Base-by-base conservation (phyloP, 2,329 filamentous ascomycete species). In the Alternaria hordeiaustralica region DNA sequence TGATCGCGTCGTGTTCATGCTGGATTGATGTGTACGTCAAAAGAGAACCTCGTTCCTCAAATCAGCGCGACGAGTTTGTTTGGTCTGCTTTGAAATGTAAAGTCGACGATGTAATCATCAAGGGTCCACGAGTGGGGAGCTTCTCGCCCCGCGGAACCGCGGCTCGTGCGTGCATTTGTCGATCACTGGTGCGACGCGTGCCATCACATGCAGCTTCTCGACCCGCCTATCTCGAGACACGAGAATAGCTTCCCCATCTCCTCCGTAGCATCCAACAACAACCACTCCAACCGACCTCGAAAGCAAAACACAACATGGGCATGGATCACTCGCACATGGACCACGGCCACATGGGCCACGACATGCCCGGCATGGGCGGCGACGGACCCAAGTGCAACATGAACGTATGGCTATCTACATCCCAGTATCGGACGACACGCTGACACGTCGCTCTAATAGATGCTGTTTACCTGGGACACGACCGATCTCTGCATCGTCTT, bases 401-500 rank as follows among this genome's bases (percentile, higher is more conserved):
- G 93, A 97, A 94, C 81, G 94, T 95, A 83, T 75, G 90, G 11
- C 1, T 11, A 15, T 21, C 4, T 5, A 12, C 28, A 5, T n/a
- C 75, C 55, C 61, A 6, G 13, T 41, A 23, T 18, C 49, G 30
- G 21, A 26, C 46, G 21, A 23, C n/a, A 8, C 30, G 28, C 49
- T 53, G 49, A 53, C 49, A 4, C 10, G 6, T 53, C 20, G n/a
- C 11, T 46, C 15, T 6, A 47, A 51, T 33, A 97, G 94, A 98
- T 97, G 95, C 89, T 98, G 71, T 99, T 99, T 85, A 98, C 94
- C 65, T 99, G 95, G 95, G 89, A 94, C 80, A 95, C 94, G 3
- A 88, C 86, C 60, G 92, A 98, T 82, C 92, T 99, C 69, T 99
- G 96, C 87, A 96, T 99, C 81, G 88, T 99, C 80, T 99, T 98